A percentile compares a stretch with the other conserved stretches of the same genome.
phyloP scores from a whole-genome alignment of 106 monocot genomes.

The Dendrobium chrysotoxum region DNA sequence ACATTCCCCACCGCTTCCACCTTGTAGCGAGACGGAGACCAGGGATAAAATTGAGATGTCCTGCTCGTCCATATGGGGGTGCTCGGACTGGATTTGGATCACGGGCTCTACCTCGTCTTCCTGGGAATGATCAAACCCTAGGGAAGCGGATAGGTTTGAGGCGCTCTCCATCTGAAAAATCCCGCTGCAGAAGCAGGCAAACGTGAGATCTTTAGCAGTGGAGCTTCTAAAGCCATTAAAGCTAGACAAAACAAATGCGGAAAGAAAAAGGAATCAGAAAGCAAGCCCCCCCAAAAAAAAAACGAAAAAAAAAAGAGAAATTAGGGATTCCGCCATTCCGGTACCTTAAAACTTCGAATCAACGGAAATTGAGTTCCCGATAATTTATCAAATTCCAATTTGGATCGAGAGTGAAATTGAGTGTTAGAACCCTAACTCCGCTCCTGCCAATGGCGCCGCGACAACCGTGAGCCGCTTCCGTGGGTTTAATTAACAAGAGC shows the following conservation, averaged over 20 bases:
- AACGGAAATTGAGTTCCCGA: background rate
- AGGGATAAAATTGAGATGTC: conserved; percentile 8
- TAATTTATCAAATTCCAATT: background rate
- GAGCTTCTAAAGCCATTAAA: background rate
- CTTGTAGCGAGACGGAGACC: background rate
- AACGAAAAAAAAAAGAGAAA: too few relatives aligned
- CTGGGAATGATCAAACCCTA: conserved; percentile 21
- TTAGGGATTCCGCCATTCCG: too few relatives aligned
- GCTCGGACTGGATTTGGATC: conserved; percentile 22
- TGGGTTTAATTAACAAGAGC: conserved; percentile 8
- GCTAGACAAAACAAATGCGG: background rate
- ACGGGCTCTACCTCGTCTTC: conserved; percentile 16
- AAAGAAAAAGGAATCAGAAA: background rate
- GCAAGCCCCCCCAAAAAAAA: background rate
- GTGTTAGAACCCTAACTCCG: background rate
- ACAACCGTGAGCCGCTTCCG: background rate
- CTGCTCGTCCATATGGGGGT: conserved; percentile 9
- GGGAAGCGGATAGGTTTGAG: conserved; percentile 8
- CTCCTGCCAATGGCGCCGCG: background rate
- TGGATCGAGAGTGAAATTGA: background rate
- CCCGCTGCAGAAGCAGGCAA: background rate
- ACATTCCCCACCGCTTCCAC: background rate
- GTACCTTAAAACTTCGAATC: background rate
- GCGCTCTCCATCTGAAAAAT: conserved; percentile 20
- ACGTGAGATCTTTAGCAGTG: background rate